Evolutionary conservation across 2,329 filamentous ascomycete species (phyloP), one percentile per base, ranked within the genome.

Genomic region (Biscogniauxia mediterranea): DNA sequence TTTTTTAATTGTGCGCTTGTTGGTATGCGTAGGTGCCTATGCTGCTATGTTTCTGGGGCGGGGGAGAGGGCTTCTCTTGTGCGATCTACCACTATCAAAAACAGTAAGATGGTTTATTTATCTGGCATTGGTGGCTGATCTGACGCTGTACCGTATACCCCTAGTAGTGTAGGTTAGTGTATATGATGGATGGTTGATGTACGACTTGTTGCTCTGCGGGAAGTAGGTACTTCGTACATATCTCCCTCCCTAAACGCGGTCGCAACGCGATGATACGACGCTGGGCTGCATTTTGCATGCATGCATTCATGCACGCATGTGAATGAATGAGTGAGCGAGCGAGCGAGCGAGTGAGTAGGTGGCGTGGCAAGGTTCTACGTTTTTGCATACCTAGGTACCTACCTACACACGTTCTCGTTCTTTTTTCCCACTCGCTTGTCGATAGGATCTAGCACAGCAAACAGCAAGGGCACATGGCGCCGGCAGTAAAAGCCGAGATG

Each of bases 231-330:
- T n/a, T n/a, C 28, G 3, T 54, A 54, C 23, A 5, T 23, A 54
- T 13, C 26, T 26, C 23, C 25, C 26, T 26, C 23, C 25, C 5
- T 32, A 56, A 50, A 32, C 56, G 55, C 58, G 59, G 38, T 54
- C 38, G 54, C 61, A 65, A 62, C 61, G 57, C 63, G 56, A 61
- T 58, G 59, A 38, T 66, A 61, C 64, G 50, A 67, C 65, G 56
- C 56, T 66, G 60, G 59, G 59, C 61, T 64, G 56, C 61, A 61
- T 60, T 61, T 60, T 63, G 26, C 55, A 50, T 52, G 59, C 57
- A 58, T 53, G 58, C 49, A 52, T 32, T 32, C 11, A 32, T 32
- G 38, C 38, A 46, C 17, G 38, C n/a, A n/a, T n/a, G n/a, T n/a
- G n/a, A n/a, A n/a, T n/a, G n/a, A n/a, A n/a, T 46, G 38, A 46